phyloP scores from a whole-genome alignment of 2,329 filamentous ascomycete species.

The Aspergillus sp. region DNA sequence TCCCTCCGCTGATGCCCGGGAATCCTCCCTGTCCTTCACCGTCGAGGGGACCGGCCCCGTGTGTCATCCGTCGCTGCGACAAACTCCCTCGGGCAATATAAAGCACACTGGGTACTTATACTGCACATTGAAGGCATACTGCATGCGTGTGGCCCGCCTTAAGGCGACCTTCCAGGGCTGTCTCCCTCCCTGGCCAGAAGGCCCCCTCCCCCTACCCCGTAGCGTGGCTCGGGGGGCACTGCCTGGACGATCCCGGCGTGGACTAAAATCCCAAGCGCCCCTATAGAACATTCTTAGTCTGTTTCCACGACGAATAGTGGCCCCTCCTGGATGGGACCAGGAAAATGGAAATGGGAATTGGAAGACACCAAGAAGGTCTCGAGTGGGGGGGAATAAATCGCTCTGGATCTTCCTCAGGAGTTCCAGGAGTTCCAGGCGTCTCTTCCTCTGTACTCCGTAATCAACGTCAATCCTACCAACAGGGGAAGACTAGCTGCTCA shows the following conservation, averaged over 20 bases:
- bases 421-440: too few species aligned
- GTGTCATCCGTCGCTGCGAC: slow-evolving; percentile 9
- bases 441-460: too few species aligned
- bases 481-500: neutral
- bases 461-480: too few species aligned
- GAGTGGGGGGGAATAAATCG: neutral
- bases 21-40: neutral
- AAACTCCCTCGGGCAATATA: slow-evolving; percentile 1
- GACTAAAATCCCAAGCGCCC: slow-evolving; percentile 10
- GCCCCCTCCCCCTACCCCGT: neutral
- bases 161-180: too few species aligned
- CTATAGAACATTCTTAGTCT: slow-evolving; percentile 21
- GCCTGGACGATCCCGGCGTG: slow-evolving; percentile 13
- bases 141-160: neutral
- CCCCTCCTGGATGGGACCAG: neutral
- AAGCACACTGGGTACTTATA: neutral
- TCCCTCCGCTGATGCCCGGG: neutral
- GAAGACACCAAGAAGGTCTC: slow-evolving; percentile 4
- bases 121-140: neutral
- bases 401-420: neutral
- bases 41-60: neutral
- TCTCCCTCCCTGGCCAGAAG: too few species aligned
- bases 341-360: slow-evolving; percentile 2
- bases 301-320: slow-evolving; percentile 10
- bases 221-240: slow-evolving; percentile 5